Conservation (phyloP, 805 yeast genomes). For the Nakazawaea peltata region DNA sequence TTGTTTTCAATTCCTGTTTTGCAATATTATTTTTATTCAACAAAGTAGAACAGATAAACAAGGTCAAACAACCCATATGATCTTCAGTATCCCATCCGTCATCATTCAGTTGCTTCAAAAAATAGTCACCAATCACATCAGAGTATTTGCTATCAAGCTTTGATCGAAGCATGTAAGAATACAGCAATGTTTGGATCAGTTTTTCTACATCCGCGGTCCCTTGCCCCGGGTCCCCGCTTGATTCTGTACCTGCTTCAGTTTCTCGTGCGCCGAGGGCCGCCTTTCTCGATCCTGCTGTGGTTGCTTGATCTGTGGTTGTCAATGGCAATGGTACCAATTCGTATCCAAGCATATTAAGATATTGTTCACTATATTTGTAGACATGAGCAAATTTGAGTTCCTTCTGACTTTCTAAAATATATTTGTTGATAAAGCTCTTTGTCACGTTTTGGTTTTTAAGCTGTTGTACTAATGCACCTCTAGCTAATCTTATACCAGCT, state of each 20-base stretch:
- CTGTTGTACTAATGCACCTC: slow-evolving; percentile 19
- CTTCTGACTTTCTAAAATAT: slow-evolving; percentile 17
- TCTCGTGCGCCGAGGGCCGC: too few relatives aligned
- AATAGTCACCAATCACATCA: slow-evolving; percentile 15
- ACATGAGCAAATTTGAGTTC: slow-evolving; percentile 15
- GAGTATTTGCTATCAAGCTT: slow-evolving; percentile 15
- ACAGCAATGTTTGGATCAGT: slow-evolving; percentile 10
- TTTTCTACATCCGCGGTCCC: slow-evolving; percentile 1
- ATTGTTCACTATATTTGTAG: slow-evolving; percentile 12
- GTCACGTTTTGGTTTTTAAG: slow-evolving; percentile 19
- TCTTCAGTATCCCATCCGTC: neutral
- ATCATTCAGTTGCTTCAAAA: slow-evolving; percentile 12
- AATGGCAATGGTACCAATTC: slow-evolving; percentile 18
- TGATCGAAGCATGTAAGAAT: slow-evolving; percentile 19
- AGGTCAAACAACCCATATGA: too few relatives aligned
- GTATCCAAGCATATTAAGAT: slow-evolving; percentile 17
- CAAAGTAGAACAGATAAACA: slow-evolving; percentile 18
- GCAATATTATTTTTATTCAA: slow-evolving; percentile 20
- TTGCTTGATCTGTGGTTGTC: neutral
- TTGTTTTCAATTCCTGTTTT: slow-evolving; percentile 21
- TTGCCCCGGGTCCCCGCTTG: too few relatives aligned
- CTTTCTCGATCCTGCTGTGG: too few relatives aligned
- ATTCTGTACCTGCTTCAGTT: too few relatives aligned
- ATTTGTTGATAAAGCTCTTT: slow-evolving; percentile 17
- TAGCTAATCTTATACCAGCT: slow-evolving; percentile 13